These are phyloP conservation scores for Wickerhamomyces queroliae DNA, from an alignment of 805 yeast species.

Conservation along the genomic window DNA sequence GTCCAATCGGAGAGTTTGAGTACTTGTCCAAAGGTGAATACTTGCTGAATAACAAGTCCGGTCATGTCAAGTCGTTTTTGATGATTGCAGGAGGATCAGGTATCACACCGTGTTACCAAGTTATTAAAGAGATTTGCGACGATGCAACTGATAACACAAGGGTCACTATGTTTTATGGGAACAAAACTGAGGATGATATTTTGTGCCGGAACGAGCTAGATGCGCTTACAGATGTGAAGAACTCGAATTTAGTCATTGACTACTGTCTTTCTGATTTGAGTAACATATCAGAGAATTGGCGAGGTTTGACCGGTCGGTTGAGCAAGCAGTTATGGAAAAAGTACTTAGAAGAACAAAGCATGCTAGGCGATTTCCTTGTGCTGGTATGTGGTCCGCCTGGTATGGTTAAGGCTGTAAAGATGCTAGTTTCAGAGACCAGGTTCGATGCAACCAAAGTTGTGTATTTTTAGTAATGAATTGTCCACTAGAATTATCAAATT, in stretches of 20 bases:
- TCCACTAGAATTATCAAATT: no score
- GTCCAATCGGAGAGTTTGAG: slow-evolving; percentile 70
- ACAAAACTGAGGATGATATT: slow-evolving; percentile 67
- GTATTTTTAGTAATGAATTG: slow-evolving; percentile 10
- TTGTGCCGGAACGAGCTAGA: slow-evolving; percentile 63
- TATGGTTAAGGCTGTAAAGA: slow-evolving; percentile 51
- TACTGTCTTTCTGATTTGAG: slow-evolving; percentile 51
- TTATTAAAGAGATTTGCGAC: slow-evolving; percentile 60
- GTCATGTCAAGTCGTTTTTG: slow-evolving; percentile 24
- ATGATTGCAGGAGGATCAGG: slow-evolving; percentile 83
- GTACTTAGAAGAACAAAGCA: slow-evolving; percentile 39
- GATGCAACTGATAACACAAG: slow-evolving; percentile 56
- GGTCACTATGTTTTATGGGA: slow-evolving; percentile 57
- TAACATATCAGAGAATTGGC: slow-evolving; percentile 32
- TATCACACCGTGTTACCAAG: slow-evolving; percentile 81
- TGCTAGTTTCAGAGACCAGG: slow-evolving; percentile 47
- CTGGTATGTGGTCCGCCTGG: slow-evolving; percentile 67
- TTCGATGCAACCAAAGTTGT: slow-evolving; percentile 23
- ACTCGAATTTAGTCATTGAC: slow-evolving; percentile 51
- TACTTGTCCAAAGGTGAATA: slow-evolving; percentile 43
- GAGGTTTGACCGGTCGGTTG: slow-evolving; percentile 49
- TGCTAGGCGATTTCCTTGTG: slow-evolving; percentile 47
- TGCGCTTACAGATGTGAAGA: slow-evolving; percentile 48
- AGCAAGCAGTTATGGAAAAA: slow-evolving; percentile 46
- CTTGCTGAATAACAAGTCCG: slow-evolving; percentile 39